A percentile compares a stretch with the other conserved stretches of the same genome.
These are phyloP conservation scores for Pyrus hybrid DNA, from an alignment of 331 rosid species.

Conservation along the genomic window DNA sequence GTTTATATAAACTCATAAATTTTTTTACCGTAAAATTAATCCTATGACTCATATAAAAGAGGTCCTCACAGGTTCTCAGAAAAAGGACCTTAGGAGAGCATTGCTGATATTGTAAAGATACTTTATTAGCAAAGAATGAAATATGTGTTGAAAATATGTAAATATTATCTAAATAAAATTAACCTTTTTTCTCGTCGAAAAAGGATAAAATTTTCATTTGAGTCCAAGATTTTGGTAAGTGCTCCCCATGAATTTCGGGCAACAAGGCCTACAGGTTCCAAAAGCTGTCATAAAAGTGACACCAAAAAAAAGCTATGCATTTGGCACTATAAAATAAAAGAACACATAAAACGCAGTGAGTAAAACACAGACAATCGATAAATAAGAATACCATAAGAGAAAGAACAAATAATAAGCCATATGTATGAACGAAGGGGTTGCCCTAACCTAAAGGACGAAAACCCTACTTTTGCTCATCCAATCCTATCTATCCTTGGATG, in stretches of 20 bases:
- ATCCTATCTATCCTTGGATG: constrained; percentile 1
- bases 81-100: no score
- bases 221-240: not conserved
- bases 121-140: no score
- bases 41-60: no score
- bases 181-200: not conserved
- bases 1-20: no score
- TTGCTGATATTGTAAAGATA: no score
- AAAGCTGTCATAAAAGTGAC: not conserved
- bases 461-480: not conserved
- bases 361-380: not conserved
- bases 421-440: not conserved
- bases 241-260: constrained; percentile 13
- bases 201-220: not conserved
- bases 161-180: not conserved
- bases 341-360: not conserved
- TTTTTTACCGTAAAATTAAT: no score
- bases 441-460: not conserved
- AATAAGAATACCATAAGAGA: not conserved
- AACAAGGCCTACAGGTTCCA: constrained; percentile 1
- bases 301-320: not conserved
- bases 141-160: not conserved
- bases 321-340: not conserved
- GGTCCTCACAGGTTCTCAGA: no score
- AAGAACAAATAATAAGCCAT: not conserved